Evolutionary conservation across 352 stramenopile species (phyloP).

Genomic region (Phytophthora hibernalis): DNA sequence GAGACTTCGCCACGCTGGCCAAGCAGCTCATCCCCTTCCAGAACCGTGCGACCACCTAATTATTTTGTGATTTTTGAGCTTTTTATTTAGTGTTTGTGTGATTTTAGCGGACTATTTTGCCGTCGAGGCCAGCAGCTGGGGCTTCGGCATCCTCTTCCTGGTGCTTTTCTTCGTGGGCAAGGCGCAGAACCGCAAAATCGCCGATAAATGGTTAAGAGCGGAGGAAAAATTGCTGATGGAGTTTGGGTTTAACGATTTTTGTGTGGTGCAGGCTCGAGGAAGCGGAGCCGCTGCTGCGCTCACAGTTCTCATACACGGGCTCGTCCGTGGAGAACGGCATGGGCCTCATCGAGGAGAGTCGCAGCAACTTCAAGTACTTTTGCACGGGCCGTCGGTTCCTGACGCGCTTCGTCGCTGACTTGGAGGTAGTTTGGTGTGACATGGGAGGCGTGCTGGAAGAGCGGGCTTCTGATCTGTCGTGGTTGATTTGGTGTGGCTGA

Average conservation of each 20-base stretch:
- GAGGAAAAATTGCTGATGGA: background rate
- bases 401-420: slow-evolving; percentile 68
- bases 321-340: slow-evolving; percentile 62
- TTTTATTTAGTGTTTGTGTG: slow-evolving; percentile 4
- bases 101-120: slow-evolving; percentile 57
- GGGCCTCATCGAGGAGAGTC: slow-evolving; percentile 74
- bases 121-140: slow-evolving; percentile 55
- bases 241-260: background rate
- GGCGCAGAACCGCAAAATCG: slow-evolving; percentile 69
- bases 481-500: background rate
- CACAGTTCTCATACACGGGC: slow-evolving; percentile 82
- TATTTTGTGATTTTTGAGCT: background rate
- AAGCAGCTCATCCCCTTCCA: slow-evolving; percentile 48
- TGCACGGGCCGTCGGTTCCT: slow-evolving; percentile 84
- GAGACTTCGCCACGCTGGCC: slow-evolving; percentile 32
- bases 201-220: slow-evolving; percentile 63
- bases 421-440: slow-evolving; percentile 49
- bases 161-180: slow-evolving; percentile 73
- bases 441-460: background rate
- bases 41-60: slow-evolving; percentile 30
- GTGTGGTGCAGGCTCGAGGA: slow-evolving; percentile 56
- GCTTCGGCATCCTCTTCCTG: slow-evolving; percentile 58
- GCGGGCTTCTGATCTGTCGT: background rate
- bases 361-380: slow-evolving; percentile 88
- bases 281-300: slow-evolving; percentile 64